phyloP scores from a whole-genome alignment of 2,329 filamentous ascomycete genomes.

The Monilinia fructigena region DNA sequence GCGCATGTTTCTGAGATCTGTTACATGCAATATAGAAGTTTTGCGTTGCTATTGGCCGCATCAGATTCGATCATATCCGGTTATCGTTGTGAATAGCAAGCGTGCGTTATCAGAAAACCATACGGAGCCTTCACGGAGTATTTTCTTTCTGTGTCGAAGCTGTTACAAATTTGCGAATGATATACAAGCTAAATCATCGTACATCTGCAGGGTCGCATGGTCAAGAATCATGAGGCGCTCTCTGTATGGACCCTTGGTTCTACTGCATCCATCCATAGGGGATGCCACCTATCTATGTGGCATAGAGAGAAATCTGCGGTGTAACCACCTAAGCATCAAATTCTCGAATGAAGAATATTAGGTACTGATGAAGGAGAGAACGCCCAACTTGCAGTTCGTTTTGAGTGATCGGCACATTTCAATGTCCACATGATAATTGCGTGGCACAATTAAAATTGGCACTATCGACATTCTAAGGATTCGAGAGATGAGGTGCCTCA shows the following conservation, averaged over 20 bases:
- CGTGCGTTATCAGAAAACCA: neutral
- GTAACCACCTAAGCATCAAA: neutral
- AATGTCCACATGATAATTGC: conserved; percentile 5
- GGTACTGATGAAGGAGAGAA: neutral
- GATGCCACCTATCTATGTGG: neutral
- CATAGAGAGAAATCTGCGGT: neutral
- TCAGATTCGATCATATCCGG: neutral
- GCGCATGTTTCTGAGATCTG: neutral
- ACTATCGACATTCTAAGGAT: neutral
- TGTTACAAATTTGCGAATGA: neutral
- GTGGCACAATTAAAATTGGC: neutral
- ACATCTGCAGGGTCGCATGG: conserved; percentile 4
- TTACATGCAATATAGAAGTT: neutral
- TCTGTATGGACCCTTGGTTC: conserved; percentile 10
- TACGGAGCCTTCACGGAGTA: conserved; percentile 9
- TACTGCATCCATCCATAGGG: neutral
- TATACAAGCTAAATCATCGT: neutral
- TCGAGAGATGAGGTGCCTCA: neutral
- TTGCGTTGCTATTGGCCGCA: neutral
- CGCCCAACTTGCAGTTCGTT: neutral
- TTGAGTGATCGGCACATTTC: neutral
- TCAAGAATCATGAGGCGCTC: neutral
- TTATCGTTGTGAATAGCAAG: neutral
- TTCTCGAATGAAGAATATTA: neutral
- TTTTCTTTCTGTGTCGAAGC: neutral